phyloP scores from a whole-genome alignment of 768 basidiomycete genomes.

The Agrocybe chaxingu region DNA sequence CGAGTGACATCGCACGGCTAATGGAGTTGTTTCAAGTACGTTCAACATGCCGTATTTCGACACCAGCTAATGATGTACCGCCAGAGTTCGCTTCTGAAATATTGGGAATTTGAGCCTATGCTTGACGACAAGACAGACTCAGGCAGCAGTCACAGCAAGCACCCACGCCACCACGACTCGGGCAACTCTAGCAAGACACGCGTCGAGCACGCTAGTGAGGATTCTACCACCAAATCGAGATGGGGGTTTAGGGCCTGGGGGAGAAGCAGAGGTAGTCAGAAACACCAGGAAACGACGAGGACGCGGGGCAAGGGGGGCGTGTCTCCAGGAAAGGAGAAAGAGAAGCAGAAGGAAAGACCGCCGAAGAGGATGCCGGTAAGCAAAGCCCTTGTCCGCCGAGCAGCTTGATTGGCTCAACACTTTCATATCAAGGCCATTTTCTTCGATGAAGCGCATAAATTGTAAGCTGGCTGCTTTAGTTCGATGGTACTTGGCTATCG shows the following conservation, averaged over 20 bases:
- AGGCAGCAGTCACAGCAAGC: constrained; percentile 18
- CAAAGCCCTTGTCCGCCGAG: not conserved
- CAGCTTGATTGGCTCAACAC: constrained; percentile 2
- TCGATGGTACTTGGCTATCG: not conserved
- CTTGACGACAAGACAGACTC: constrained; percentile 29
- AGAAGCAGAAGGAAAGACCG: constrained; percentile 29
- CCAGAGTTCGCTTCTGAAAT: constrained; percentile 67
- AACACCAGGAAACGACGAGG: constrained; percentile 4
- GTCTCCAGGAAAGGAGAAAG: constrained; percentile 10
- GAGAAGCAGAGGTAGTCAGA: constrained; percentile 22
- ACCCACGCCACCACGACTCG: constrained; percentile 24
- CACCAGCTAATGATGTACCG: not conserved
- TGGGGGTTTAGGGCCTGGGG: constrained; percentile 31
- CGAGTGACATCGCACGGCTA: constrained; percentile 76
- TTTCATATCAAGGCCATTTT: constrained; percentile 50
- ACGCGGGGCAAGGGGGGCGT: not conserved
- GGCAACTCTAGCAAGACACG: constrained; percentile 41
- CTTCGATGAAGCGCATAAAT: constrained; percentile 83
- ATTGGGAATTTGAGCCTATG: constrained; percentile 59
- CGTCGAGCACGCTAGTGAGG: constrained; percentile 28
- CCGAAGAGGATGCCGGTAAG: constrained; percentile 69
- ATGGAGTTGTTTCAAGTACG: constrained; percentile 82
- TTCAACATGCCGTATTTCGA: not conserved
- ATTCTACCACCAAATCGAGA: constrained; percentile 20
- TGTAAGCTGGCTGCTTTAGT: constrained; percentile 40